These are phyloP conservation scores for Astragalus membranaceus DNA, from an alignment of 306 rosid species.

Conservation along the genomic window DNA sequence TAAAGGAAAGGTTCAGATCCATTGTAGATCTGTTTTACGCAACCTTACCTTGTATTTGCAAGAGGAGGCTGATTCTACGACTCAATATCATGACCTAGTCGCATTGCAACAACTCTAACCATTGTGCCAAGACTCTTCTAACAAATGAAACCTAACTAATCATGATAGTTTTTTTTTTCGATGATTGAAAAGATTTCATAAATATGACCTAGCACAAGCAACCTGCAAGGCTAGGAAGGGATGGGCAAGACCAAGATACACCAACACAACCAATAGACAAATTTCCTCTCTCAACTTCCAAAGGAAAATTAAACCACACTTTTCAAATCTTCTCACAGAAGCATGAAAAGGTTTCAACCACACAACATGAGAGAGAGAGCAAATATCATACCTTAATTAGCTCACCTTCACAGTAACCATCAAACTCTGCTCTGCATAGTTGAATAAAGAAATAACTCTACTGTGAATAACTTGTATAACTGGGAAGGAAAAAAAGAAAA, in stretches of 20 bases:
- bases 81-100: background rate
- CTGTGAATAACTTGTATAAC: background rate
- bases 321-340: background rate
- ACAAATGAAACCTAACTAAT: background rate
- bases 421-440: conserved; percentile 70
- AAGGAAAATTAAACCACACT: background rate
- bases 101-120: background rate
- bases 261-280: too few species aligned
- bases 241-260: background rate
- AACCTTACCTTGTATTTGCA: background rate
- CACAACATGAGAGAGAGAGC: background rate
- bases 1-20: background rate
- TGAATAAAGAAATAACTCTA: conserved; percentile 14
- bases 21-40: background rate
- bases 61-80: background rate
- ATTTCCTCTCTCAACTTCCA: background rate
- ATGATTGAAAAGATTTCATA: too few species aligned
- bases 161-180: background rate
- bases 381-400: conserved; percentile 50
- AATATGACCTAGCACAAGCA: too few species aligned
- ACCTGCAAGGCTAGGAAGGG: too few species aligned
- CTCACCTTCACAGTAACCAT: conserved; percentile 83
- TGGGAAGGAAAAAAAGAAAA: background rate
- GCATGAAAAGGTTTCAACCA: background rate
- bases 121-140: background rate